Evolutionary conservation across 2,329 filamentous ascomycete species (phyloP).

Genomic region (Penicillium sp.): DNA sequence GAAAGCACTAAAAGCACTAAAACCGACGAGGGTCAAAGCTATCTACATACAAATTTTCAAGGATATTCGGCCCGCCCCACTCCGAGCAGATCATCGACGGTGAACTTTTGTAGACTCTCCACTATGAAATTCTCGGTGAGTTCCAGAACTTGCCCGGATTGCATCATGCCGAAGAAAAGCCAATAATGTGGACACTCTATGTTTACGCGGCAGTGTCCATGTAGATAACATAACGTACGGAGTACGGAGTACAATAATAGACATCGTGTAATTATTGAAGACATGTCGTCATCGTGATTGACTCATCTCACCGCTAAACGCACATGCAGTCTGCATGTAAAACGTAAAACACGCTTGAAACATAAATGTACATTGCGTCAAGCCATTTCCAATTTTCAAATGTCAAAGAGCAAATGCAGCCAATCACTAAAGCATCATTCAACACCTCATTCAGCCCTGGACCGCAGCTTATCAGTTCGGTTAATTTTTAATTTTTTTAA

Average conservation of each 20-base stretch:
- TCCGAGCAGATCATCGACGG: constrained; percentile 3
- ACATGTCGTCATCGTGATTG: background rate
- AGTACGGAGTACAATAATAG: background rate
- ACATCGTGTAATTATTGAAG: background rate
- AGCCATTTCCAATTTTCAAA: background rate
- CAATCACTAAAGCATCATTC: background rate
- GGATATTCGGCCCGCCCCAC: constrained; percentile 4
- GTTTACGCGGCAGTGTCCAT: background rate
- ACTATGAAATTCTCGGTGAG: constrained; percentile 1
- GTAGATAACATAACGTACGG: no score
- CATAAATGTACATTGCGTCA: background rate
- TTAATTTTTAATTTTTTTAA: background rate
- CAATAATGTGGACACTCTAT: background rate
- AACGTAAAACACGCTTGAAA: background rate
- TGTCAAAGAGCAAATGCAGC: background rate
- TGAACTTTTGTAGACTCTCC: constrained; percentile 5
- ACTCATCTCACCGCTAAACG: background rate
- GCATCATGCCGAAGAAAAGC: constrained; percentile 5
- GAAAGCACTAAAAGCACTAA: background rate
- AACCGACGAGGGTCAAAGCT: background rate
- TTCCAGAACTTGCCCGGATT: constrained; percentile 10
- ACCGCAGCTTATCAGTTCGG: background rate
- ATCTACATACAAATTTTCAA: background rate
- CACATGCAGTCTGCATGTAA: background rate
- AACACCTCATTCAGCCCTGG: background rate